A percentile compares a stretch with the other conserved stretches of the same genome.
phyloP scores from a whole-genome alignment of 805 yeast genomes.

The Kuraishia molischiana region DNA sequence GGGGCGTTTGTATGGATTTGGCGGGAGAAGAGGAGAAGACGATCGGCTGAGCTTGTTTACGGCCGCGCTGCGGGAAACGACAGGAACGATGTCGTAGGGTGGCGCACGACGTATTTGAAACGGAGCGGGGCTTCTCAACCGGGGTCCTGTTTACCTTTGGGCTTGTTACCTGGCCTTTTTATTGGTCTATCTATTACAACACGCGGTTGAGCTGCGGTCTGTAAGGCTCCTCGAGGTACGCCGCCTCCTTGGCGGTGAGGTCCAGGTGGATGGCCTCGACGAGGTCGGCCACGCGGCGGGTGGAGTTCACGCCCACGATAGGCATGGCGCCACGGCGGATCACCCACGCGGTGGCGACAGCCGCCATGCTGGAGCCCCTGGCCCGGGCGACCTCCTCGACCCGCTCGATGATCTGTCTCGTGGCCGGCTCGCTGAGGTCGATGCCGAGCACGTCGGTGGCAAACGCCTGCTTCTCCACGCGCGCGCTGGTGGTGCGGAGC shows the following conservation, averaged over 20 bases:
- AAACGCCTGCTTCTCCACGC: conserved; percentile 2
- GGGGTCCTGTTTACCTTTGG: too few species aligned
- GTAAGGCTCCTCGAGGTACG: conserved; percentile 28
- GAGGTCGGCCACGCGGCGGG: conserved; percentile 43
- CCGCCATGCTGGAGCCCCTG: conserved; percentile 40
- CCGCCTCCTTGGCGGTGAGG: conserved; percentile 27
- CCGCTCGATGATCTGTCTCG: conserved; percentile 27
- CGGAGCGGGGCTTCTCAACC: too few species aligned
- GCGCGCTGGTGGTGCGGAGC: conserved; percentile 3
- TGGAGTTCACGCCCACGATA: conserved; percentile 35
- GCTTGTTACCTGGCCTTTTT: too few species aligned
- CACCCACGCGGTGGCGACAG: conserved; percentile 46
- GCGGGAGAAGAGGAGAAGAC: not conserved
- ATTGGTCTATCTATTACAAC: too few species aligned
- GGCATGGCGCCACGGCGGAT: conserved; percentile 41
- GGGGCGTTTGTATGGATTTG: not conserved
- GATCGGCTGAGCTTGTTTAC: too few species aligned
- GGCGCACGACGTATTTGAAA: not conserved
- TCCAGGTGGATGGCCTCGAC: conserved; percentile 28
- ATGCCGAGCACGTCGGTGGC: conserved; percentile 10
- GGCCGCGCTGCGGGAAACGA: too few species aligned
- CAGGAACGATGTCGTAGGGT: not conserved
- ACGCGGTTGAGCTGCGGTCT: too few species aligned
- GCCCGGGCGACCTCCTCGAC: conserved; percentile 47
- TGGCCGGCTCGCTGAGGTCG: conserved; percentile 14